These are phyloP conservation scores for Termitomyces sp. DNA, from an alignment of 768 basidiomycete genomes.

Conservation along the genomic window DNA sequence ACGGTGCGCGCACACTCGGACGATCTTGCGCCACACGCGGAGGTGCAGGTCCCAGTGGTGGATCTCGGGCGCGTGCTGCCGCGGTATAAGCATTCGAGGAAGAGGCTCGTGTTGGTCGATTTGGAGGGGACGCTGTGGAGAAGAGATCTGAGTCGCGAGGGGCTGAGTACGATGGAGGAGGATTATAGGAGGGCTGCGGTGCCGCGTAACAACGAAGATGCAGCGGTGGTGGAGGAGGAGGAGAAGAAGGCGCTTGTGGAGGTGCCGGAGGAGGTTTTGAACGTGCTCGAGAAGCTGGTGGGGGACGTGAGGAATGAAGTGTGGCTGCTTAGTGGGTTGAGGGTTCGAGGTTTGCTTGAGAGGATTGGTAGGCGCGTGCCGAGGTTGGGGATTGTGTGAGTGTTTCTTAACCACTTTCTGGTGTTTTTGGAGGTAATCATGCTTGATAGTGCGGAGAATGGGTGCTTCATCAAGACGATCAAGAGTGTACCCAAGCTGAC, in stretches of 20 bases:
- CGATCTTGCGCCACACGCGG: slow-evolving; percentile 25
- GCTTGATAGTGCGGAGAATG: slow-evolving; percentile 68
- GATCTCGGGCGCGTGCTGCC: slow-evolving; percentile 50
- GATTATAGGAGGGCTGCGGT: slow-evolving; percentile 12
- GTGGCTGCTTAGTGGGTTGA: slow-evolving; percentile 76
- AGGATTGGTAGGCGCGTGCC: slow-evolving; percentile 55
- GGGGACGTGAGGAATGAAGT: slow-evolving; percentile 69
- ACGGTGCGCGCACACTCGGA: slow-evolving; percentile 69
- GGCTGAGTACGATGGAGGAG: slow-evolving; percentile 34
- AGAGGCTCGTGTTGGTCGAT: slow-evolving; percentile 67
- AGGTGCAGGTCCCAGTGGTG: slow-evolving; percentile 19
- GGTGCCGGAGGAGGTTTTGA: slow-evolving; percentile 33
- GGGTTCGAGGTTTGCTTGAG: slow-evolving; percentile 58
- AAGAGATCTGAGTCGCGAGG: slow-evolving; percentile 44
- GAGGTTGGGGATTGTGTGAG: slow-evolving; percentile 71
- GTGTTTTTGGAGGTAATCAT: background rate
- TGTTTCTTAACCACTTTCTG: slow-evolving; percentile 4
- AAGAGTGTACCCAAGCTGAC: slow-evolving; percentile 8
- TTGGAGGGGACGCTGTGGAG: slow-evolving; percentile 79
- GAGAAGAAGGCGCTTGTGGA: background rate
- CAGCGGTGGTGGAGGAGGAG: background rate
- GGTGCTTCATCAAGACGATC: slow-evolving; percentile 71
- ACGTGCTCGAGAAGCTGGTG: slow-evolving; percentile 49
- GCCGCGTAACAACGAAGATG: background rate
- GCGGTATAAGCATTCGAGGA: slow-evolving; percentile 58